Evolutionary conservation across 2,329 filamentous ascomycete genomes (phyloP).

Genomic region (Arthrinium phaeospermum): DNA sequence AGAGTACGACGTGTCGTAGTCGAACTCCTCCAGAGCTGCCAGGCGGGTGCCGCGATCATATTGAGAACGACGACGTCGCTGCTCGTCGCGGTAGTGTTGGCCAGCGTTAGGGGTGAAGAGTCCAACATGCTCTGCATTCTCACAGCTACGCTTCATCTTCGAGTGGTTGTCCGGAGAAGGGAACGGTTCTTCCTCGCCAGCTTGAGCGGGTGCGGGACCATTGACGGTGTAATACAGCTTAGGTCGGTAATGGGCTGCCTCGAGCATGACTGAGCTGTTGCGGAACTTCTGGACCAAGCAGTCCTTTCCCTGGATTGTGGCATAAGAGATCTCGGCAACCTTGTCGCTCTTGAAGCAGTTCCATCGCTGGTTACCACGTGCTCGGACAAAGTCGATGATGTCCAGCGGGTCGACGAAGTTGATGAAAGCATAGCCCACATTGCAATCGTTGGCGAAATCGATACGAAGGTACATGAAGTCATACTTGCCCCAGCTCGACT

Average conservation of each 20-base stretch:
- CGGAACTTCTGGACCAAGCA: conserved; percentile 93
- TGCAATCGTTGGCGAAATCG: conserved; percentile 83
- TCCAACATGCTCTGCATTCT: conserved; percentile 85
- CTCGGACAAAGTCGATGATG: conserved; percentile 76
- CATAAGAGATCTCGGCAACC: conserved; percentile 89
- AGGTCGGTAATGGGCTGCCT: conserved; percentile 80
- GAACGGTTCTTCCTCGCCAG: conserved; percentile 77
- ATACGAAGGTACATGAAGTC: conserved; percentile 97
- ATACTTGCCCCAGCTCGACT: conserved; percentile 80
- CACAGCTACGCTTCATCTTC: conserved; percentile 85
- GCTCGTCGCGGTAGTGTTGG: conserved; percentile 75
- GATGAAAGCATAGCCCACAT: conserved; percentile 96
- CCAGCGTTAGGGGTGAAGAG: conserved; percentile 82
- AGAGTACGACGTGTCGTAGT: conserved; percentile 52
- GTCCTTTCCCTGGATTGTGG: conserved; percentile 92
- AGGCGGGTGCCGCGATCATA: conserved; percentile 82
- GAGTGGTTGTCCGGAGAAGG: conserved; percentile 82
- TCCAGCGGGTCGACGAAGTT: conserved; percentile 84
- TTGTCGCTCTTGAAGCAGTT: conserved; percentile 85
- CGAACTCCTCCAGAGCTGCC: conserved; percentile 69
- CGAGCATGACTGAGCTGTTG: conserved; percentile 95
- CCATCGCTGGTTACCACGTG: conserved; percentile 75
- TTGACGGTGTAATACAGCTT: conserved; percentile 68
- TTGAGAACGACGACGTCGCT: conserved; percentile 76
- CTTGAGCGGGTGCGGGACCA: conserved; percentile 53